phyloP scores from a whole-genome alignment of 176 grass and related monocot species.

The Otatea glauca region DNA sequence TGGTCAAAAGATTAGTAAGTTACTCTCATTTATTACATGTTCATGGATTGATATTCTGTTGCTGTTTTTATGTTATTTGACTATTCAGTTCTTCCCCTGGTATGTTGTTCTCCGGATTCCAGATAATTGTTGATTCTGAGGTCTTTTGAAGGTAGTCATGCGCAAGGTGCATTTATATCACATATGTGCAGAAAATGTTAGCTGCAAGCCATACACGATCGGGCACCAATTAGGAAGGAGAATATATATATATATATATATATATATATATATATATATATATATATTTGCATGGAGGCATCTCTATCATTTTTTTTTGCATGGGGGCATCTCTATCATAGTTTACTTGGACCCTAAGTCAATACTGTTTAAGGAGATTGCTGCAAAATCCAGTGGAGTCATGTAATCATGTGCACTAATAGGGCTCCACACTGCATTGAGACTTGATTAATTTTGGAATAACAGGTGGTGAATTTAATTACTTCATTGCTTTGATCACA shows the following conservation, averaged over 20 bases:
- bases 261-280: too few relatives aligned
- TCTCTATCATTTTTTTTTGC: not conserved
- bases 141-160: not conserved
- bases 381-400: not conserved
- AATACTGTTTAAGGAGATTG: not conserved
- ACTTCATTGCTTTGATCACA: slow-evolving; percentile 7
- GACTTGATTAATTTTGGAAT: slow-evolving; percentile 12
- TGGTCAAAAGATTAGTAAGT: slow-evolving; percentile 89
- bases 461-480: not conserved
- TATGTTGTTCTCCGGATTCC: not conserved
- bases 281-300: too few relatives aligned
- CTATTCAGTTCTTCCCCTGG: slow-evolving; percentile 13
- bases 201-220: not conserved
- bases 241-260: too few relatives aligned
- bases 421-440: not conserved
- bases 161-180: not conserved
- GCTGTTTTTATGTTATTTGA: slow-evolving; percentile 20
- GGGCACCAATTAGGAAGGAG: not conserved
- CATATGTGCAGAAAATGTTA: not conserved
- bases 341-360: slow-evolving; percentile 4
- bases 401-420: not conserved
- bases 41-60: slow-evolving; percentile 13
- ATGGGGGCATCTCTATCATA: not conserved
- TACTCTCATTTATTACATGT: slow-evolving; percentile 21
- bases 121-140: slow-evolving; percentile 13